phyloP scores from a whole-genome alignment of 345 rosid genomes.

The Lepidium didymum region DNA sequence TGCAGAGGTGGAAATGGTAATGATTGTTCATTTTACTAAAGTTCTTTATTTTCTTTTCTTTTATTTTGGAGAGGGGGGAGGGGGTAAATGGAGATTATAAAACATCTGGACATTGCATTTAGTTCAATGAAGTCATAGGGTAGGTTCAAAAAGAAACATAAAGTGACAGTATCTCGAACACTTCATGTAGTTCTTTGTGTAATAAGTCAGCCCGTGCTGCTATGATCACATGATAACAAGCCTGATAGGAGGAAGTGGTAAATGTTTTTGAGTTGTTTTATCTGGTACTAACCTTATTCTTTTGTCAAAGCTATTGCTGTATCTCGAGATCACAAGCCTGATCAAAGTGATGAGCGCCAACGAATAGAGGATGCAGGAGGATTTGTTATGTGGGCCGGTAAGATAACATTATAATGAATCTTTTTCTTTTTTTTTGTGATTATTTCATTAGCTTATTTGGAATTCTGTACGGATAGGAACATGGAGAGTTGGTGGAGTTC shows the following conservation, averaged over 20 bases:
- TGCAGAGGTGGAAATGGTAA: conserved; percentile 94
- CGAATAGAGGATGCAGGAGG: conserved; percentile 99
- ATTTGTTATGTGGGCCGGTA: conserved; percentile 99
- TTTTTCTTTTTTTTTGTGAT: not conserved
- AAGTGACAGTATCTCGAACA: not conserved
- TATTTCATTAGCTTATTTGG: not conserved
- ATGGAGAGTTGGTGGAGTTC: conserved; percentile 99
- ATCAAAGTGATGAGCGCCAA: conserved; percentile 95
- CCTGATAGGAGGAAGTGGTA: not conserved
- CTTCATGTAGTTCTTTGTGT: not conserved
- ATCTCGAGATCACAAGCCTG: conserved; percentile 98
- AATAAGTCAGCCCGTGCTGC: not conserved
- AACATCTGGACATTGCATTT: not conserved
- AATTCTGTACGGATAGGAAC: conserved; percentile 52
- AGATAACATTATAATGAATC: not conserved
- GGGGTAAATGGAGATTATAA: not conserved
- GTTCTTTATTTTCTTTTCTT: not conserved
- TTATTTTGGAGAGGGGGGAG: not conserved
- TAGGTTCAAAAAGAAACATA: not conserved
- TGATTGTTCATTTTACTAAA: conserved; percentile 2
- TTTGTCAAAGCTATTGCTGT: conserved; percentile 73
- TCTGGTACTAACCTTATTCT: not conserved
- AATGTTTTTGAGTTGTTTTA: not conserved
- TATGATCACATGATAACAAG: not conserved
- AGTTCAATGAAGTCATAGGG: not conserved